Conservation (phyloP, 1,139 yeast species). For the Pichia sp. region DNA sequence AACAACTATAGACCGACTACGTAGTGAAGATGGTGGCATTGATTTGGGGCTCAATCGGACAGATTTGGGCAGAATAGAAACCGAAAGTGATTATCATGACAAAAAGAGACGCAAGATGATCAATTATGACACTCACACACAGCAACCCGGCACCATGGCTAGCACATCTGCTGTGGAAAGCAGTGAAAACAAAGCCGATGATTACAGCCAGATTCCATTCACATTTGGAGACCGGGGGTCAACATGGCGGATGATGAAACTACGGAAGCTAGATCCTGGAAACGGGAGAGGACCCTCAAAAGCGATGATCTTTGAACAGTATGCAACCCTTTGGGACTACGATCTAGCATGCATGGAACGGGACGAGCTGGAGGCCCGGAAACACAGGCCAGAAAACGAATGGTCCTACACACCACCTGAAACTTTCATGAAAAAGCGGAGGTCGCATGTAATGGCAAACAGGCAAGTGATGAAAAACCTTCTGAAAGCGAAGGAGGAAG, state of each 20-base stretch:
- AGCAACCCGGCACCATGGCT: neutral
- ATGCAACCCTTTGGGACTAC: constrained; percentile 22
- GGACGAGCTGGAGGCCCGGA: constrained; percentile 30
- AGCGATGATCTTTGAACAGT: constrained; percentile 10
- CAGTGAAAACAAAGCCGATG: too few relatives aligned
- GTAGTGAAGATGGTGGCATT: constrained; percentile 16
- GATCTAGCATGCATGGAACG: constrained; percentile 33
- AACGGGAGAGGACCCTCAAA: constrained; percentile 18
- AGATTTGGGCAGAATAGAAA: constrained; percentile 5
- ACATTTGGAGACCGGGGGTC: constrained; percentile 37
- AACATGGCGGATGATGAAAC: constrained; percentile 37
- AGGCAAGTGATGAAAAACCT: constrained; percentile 6
- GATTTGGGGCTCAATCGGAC: constrained; percentile 15
- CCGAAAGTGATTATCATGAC: neutral
- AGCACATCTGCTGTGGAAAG: neutral
- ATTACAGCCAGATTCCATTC: constrained; percentile 24
- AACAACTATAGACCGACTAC: constrained; percentile 14
- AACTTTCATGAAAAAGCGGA: constrained; percentile 13
- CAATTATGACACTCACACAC: constrained; percentile 7
- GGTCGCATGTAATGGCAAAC: constrained; percentile 9
- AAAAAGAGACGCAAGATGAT: constrained; percentile 12
- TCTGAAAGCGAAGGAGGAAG: constrained; percentile 11
- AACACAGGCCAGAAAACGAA: constrained; percentile 10
- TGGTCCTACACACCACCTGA: constrained; percentile 28
- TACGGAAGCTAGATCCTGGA: constrained; percentile 16